phyloP scores from a whole-genome alignment of 192 early-diverging fungal species.

The Diversispora eburnea region DNA sequence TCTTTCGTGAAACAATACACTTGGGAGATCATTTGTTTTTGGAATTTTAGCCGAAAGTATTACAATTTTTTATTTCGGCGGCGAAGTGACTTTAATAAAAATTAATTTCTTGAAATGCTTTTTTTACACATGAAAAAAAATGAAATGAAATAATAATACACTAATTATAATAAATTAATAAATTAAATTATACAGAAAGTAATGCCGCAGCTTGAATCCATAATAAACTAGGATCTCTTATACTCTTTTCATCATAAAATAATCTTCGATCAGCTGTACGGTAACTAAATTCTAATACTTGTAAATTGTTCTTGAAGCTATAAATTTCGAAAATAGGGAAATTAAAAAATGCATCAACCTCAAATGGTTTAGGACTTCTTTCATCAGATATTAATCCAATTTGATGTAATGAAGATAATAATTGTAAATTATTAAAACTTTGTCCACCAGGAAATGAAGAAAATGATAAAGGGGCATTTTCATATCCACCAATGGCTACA shows the following conservation, averaged over 20 bases:
- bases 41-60: too few relatives aligned
- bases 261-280: background rate
- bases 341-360: background rate
- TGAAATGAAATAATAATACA: too few relatives aligned
- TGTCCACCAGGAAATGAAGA: constrained; percentile 35
- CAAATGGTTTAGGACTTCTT: background rate
- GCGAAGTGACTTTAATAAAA: too few relatives aligned
- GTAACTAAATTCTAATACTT: background rate
- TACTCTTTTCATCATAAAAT: background rate
- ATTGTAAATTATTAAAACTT: background rate
- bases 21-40: too few relatives aligned
- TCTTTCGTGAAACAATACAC: too few relatives aligned
- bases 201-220: background rate
- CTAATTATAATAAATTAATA: too few relatives aligned
- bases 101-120: too few relatives aligned
- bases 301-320: background rate
- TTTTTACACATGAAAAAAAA: too few relatives aligned
- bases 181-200: background rate
- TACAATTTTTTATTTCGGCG: too few relatives aligned
- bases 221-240: constrained; percentile 1
- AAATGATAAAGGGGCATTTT: constrained; percentile 33
- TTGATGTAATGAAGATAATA: background rate
- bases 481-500: constrained; percentile 32
- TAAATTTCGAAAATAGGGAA: background rate
- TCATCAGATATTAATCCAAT: background rate